phyloP scores from a whole-genome alignment of 768 basidiomycete genomes.

The Macrolepiota dolichaula region DNA sequence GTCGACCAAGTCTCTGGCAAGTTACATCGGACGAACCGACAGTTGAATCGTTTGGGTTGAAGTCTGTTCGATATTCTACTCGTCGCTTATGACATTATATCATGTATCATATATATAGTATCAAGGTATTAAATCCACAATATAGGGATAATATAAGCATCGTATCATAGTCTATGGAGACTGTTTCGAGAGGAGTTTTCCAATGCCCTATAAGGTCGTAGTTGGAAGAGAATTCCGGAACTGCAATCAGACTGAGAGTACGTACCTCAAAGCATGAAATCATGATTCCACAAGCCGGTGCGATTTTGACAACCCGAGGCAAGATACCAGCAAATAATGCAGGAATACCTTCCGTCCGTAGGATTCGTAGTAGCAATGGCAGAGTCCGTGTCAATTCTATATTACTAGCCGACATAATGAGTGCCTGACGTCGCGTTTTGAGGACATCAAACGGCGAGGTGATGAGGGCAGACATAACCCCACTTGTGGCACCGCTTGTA shows the following conservation, averaged over 20 bases:
- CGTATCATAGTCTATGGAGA: constrained; percentile 25
- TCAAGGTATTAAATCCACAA: constrained; percentile 13
- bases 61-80: neutral
- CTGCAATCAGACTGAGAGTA: constrained; percentile 8
- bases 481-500: constrained; percentile 86
- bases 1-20: constrained; percentile 79
- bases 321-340: constrained; percentile 82
- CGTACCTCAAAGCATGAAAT: constrained; percentile 91
- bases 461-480: constrained; percentile 79
- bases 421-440: constrained; percentile 89
- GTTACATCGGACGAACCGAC: constrained; percentile 74
- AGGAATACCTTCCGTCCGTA: constrained; percentile 72
- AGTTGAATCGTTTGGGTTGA: constrained; percentile 76
- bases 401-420: constrained; percentile 59
- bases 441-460: constrained; percentile 97
- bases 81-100: neutral
- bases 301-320: constrained; percentile 92
- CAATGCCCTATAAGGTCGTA: constrained; percentile 47
- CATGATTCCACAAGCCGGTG: constrained; percentile 98
- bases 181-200: constrained; percentile 43
- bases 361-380: constrained; percentile 63
- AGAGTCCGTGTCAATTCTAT: constrained; percentile 47
- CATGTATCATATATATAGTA: constrained; percentile 4
- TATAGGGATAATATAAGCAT: constrained; percentile 21
- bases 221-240: constrained; percentile 16